These are phyloP conservation scores for Salinomyces thailandicus DNA, from an alignment of 2,329 filamentous ascomycete species.

Conservation along the genomic window DNA sequence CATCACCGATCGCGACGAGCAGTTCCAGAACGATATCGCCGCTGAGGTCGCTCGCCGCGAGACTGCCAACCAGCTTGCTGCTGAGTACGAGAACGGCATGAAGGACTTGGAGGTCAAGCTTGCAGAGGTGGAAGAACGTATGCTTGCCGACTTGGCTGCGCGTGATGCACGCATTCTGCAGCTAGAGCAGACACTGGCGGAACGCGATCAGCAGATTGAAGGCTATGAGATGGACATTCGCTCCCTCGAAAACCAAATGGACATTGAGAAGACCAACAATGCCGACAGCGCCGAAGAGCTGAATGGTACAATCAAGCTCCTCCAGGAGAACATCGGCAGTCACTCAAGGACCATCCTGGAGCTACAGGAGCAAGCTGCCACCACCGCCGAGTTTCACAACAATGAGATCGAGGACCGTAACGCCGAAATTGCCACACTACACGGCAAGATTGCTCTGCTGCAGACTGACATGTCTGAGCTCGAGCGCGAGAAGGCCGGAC, in stretches of 20 bases:
- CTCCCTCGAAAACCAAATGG: slow-evolving; percentile 13
- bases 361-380: slow-evolving; percentile 17
- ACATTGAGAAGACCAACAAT: slow-evolving; percentile 9
- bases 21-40: slow-evolving; percentile 29
- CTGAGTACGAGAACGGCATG: slow-evolving; percentile 27
- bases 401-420: slow-evolving; percentile 25
- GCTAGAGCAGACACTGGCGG: slow-evolving; percentile 18
- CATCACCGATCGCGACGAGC: slow-evolving; percentile 30
- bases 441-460: slow-evolving; percentile 15
- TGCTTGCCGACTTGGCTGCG: slow-evolving; percentile 18
- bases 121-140: slow-evolving; percentile 20
- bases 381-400: slow-evolving; percentile 18
- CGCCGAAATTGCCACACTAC: slow-evolving; percentile 21
- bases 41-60: slow-evolving; percentile 30
- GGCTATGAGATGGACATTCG: slow-evolving; percentile 18
- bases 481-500: slow-evolving; percentile 18
- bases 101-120: slow-evolving; percentile 28
- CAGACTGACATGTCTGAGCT: slow-evolving; percentile 15
- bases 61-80: slow-evolving; percentile 27
- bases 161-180: slow-evolving; percentile 22
- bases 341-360: slow-evolving; percentile 17
- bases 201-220: slow-evolving; percentile 18
- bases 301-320: slow-evolving; percentile 16
- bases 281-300: slow-evolving; percentile 16
- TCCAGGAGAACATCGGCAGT: slow-evolving; percentile 15